Percentiles rank a stretch among this genome's conserved stretches.
These are phyloP conservation scores for Terfezia boudieri DNA, from an alignment of 495 filamentous ascomycete species.

Conservation along the genomic window DNA sequence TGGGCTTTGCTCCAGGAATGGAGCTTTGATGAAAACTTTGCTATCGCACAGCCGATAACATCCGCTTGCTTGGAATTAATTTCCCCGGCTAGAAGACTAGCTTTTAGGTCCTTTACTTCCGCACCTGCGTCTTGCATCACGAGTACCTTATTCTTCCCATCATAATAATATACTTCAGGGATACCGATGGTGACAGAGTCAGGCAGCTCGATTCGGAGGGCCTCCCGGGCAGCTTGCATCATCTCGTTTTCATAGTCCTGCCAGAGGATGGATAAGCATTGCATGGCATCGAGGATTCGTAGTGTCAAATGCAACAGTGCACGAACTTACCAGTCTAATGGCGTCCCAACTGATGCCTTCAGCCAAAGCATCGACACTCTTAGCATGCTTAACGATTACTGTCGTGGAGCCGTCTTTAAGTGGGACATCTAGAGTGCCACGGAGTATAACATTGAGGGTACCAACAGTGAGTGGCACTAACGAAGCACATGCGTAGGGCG, in stretches of 20 bases:
- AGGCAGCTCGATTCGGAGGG: neutral
- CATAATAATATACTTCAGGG: neutral
- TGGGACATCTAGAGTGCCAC: neutral
- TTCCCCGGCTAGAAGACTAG: neutral
- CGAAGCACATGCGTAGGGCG: neutral
- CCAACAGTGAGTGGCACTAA: neutral
- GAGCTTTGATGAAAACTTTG: neutral
- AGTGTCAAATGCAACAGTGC: neutral
- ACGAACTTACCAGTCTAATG: neutral
- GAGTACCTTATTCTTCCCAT: neutral
- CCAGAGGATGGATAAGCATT: neutral
- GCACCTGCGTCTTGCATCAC: neutral
- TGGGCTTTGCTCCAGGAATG: neutral
- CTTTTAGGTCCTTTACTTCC: neutral
- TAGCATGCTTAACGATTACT: neutral
- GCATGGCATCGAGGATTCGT: neutral
- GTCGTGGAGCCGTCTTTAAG: neutral
- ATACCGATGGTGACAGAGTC: neutral
- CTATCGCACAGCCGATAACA: neutral
- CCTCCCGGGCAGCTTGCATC: neutral
- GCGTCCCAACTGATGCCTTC: neutral
- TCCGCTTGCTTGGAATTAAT: neutral
- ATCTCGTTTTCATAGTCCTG: neutral
- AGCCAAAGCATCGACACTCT: neutral
- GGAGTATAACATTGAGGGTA: neutral